These are phyloP conservation scores for Metschnikowia hibisci DNA, from an alignment of 805 yeast species.

Conservation along the genomic window DNA sequence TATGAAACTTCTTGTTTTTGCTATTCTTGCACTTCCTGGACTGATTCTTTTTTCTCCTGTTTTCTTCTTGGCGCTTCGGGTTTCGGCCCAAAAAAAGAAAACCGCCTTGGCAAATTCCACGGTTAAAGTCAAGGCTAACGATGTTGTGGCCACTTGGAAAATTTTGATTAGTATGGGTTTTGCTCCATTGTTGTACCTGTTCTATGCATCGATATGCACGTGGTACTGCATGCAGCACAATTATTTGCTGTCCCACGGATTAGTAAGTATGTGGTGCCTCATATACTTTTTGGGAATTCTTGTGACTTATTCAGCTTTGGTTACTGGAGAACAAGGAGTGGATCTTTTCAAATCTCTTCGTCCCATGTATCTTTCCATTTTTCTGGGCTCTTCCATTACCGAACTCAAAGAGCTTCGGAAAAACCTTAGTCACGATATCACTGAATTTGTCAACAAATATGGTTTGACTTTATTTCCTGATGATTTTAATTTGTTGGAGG, in stretches of 20 bases:
- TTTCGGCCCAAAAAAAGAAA: conserved; percentile 68
- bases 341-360: conserved; percentile 79
- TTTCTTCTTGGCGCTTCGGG: conserved; percentile 69
- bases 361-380: conserved; percentile 69
- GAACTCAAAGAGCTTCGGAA: conserved; percentile 60
- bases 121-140: conserved; percentile 88
- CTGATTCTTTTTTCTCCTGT: conserved; percentile 82
- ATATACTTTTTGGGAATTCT: conserved; percentile 60
- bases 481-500: conserved; percentile 63
- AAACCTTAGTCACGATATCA: conserved; percentile 65
- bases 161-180: conserved; percentile 82
- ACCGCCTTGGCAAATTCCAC: conserved; percentile 81
- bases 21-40: conserved; percentile 82
- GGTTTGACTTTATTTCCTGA: conserved; percentile 82
- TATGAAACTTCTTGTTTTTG: conserved; percentile 51
- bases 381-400: conserved; percentile 51
- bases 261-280: conserved; percentile 41
- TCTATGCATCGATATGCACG: conserved; percentile 70
- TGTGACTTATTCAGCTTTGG: conserved; percentile 85
- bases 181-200: conserved; percentile 80
- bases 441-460: conserved; percentile 70
- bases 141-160: conserved; percentile 97
- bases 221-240: conserved; percentile 18
- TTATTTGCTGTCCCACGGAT: conserved; percentile 14
- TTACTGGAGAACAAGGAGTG: conserved; percentile 91